phyloP scores from a whole-genome alignment of 2,329 filamentous ascomycete genomes.

The Aspergillus viridinutans region DNA sequence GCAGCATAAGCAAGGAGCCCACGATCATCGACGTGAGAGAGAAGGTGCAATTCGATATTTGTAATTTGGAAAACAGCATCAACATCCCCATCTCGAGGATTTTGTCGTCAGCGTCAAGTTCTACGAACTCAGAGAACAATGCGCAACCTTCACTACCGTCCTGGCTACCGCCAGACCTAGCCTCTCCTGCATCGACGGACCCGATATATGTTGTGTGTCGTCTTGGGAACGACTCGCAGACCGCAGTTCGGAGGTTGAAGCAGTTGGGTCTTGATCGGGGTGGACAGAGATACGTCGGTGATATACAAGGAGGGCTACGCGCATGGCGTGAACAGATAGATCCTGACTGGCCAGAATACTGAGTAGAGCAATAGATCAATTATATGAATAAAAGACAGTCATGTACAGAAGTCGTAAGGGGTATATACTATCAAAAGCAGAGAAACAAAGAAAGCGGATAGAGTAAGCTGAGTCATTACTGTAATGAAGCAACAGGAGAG shows the following conservation, averaged over 20 bases:
- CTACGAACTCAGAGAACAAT: not conserved
- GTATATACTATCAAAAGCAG: not conserved
- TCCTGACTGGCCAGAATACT: constrained; percentile 40
- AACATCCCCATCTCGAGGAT: constrained; percentile 50
- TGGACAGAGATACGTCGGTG: constrained; percentile 34
- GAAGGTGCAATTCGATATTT: constrained; percentile 77
- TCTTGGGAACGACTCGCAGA: constrained; percentile 48
- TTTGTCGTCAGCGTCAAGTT: constrained; percentile 17
- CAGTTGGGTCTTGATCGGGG: constrained; percentile 33
- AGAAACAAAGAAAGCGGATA: not conserved
- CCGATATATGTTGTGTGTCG: constrained; percentile 46
- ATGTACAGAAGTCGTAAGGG: not conserved
- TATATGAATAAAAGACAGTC: not conserved
- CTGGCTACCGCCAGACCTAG: constrained; percentile 26
- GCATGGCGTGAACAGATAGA: constrained; percentile 43
- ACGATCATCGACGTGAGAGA: constrained; percentile 80
- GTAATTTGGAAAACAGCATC: constrained; percentile 67
- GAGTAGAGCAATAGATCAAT: constrained; percentile 2
- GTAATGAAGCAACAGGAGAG: constrained; percentile 21
- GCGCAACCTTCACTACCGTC: constrained; percentile 13
- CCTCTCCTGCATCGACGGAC: constrained; percentile 17
- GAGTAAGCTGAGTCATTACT: not conserved
- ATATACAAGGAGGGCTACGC: constrained; percentile 41
- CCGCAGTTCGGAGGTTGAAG: constrained; percentile 41
- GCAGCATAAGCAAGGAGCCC: constrained; percentile 34